Evolutionary conservation across 106 monocot species (phyloP).

Genomic region (Iris macrosiphon): DNA sequence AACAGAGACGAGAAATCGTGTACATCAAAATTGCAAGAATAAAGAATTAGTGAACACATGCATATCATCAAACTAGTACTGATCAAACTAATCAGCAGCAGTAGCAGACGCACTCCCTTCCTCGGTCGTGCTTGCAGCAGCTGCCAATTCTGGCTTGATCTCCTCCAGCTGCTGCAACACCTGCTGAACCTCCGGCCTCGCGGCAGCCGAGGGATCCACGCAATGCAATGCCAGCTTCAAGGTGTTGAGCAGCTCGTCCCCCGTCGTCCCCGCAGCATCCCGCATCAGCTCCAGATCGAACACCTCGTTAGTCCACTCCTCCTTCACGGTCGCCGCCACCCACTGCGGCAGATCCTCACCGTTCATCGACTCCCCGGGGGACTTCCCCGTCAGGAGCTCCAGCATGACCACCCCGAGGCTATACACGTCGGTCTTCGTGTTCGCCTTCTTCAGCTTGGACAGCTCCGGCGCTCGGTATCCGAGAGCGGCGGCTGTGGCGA

Average conservation of each 20-base stretch:
- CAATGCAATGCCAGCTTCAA: constrained; percentile 51
- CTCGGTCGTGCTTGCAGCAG: not conserved
- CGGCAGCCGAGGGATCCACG: constrained; percentile 32
- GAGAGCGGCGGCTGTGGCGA: constrained; percentile 43
- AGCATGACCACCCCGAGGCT: constrained; percentile 62
- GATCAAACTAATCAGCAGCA: too few species aligned
- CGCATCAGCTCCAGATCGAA: constrained; percentile 52
- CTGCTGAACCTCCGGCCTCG: constrained; percentile 34
- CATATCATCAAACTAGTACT: too few species aligned
- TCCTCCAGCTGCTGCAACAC: constrained; percentile 45
- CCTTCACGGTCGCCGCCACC: constrained; percentile 61
- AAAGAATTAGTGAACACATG: too few species aligned
- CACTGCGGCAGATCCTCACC: constrained; percentile 52
- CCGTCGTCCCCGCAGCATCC: constrained; percentile 25
- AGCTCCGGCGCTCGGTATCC: constrained; percentile 65
- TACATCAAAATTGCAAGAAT: too few species aligned
- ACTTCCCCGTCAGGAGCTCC: constrained; percentile 61
- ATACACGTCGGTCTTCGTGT: constrained; percentile 60
- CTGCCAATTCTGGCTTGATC: constrained; percentile 30
- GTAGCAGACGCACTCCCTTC: not conserved
- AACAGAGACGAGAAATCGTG: too few species aligned
- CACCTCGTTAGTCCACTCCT: constrained; percentile 64
- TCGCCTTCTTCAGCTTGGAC: constrained; percentile 60
- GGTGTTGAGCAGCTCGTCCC: constrained; percentile 42
- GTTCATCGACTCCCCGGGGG: constrained; percentile 36